Evolutionary conservation across 2,329 filamentous ascomycete species (phyloP).

Genomic region (Sphaerostilbella broomeana): DNA sequence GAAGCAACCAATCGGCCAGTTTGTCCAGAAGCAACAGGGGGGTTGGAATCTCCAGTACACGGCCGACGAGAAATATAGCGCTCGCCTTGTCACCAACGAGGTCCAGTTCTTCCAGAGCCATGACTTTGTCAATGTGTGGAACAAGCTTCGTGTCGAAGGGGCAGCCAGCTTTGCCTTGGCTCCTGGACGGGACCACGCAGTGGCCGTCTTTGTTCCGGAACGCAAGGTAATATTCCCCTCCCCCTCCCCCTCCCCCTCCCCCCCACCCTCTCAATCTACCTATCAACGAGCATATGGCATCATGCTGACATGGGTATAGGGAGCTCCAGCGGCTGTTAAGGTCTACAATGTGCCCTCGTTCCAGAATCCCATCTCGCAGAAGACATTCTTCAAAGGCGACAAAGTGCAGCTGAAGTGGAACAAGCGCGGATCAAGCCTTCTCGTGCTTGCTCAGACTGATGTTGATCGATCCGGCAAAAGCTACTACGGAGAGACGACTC

Average conservation of each 20-base stretch:
- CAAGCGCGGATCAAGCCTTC: constrained; percentile 77
- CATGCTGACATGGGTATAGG: constrained; percentile 42
- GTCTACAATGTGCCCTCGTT: constrained; percentile 92
- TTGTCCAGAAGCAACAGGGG: constrained; percentile 91
- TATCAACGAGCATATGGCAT: neutral
- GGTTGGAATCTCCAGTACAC: constrained; percentile 98
- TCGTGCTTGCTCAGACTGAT: constrained; percentile 94
- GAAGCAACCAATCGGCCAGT: constrained; percentile 74
- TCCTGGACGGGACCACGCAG: constrained; percentile 80
- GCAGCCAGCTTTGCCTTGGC: constrained; percentile 84
- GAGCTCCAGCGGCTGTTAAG: constrained; percentile 87
- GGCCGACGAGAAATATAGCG: constrained; percentile 85
- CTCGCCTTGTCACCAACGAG: constrained; percentile 90
- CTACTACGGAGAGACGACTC: constrained; percentile 97
- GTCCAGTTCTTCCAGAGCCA: constrained; percentile 93
- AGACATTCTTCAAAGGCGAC: constrained; percentile 99
- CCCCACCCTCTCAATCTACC: neutral
- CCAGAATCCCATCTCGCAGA: constrained; percentile 76
- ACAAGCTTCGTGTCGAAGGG: constrained; percentile 89
- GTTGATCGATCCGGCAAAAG: constrained; percentile 98
- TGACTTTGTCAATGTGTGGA: constrained; percentile 82
- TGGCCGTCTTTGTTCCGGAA: constrained; percentile 93
- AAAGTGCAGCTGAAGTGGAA: constrained; percentile 99
- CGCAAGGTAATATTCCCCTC: constrained; percentile 61
- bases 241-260: neutral